Percentiles rank a stretch among this genome's conserved stretches.
phyloP scores from a whole-genome alignment of 2,329 filamentous ascomycete species.

The Rhynchosporium graminicola region DNA sequence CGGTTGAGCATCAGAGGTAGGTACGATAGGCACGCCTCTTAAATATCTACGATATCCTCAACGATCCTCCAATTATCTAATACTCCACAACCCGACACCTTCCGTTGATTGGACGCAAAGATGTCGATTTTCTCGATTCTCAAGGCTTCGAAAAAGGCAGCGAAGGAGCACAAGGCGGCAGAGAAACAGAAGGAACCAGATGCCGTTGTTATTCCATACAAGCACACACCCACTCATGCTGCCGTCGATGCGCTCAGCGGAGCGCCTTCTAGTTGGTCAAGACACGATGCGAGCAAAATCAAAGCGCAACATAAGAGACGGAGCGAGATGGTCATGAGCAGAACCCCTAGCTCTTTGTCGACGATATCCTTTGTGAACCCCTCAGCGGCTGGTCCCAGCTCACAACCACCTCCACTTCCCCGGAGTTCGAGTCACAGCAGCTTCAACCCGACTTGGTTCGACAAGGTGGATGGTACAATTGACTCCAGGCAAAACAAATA shows the following conservation, averaged over 20 bases:
- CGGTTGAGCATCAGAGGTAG: conserved; percentile 2
- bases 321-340: conserved; percentile 35
- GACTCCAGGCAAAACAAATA: conserved; percentile 23
- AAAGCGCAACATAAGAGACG: conserved; percentile 37
- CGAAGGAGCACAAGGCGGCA: conserved; percentile 54
- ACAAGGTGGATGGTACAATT: conserved; percentile 29
- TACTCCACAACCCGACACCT: neutral
- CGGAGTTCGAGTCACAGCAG: conserved; percentile 33
- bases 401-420: conserved; percentile 26
- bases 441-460: conserved; percentile 38
- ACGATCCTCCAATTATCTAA: neutral
- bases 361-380: conserved; percentile 27
- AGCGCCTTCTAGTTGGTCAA: conserved; percentile 54
- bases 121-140: conserved; percentile 62
- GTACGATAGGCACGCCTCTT: neutral
- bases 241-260: conserved; percentile 57
- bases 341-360: conserved; percentile 33
- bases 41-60: conserved; percentile 1
- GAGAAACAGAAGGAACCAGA: conserved; percentile 48
- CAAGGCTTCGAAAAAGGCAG: conserved; percentile 53
- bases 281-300: conserved; percentile 41
- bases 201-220: conserved; percentile 50
- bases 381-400: conserved; percentile 23
- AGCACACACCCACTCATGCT: conserved; percentile 63
- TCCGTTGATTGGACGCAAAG: conserved; percentile 10